Evolutionary conservation across 352 stramenopile genomes (phyloP).

Genomic region (Pythium dissotocum): DNA sequence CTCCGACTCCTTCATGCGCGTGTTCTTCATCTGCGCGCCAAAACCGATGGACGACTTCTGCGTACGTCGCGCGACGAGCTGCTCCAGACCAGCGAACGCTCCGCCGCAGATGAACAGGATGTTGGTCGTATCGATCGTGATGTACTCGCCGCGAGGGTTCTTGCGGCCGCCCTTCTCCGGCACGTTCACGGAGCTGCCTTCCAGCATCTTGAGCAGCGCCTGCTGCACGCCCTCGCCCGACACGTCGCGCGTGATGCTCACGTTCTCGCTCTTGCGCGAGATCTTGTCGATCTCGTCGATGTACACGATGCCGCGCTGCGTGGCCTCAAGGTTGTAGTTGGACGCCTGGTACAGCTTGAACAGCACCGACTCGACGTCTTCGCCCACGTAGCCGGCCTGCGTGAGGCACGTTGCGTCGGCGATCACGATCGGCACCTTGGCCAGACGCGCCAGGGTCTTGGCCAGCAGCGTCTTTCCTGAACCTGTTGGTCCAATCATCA

Average conservation of each 20-base stretch:
- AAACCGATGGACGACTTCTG: slow-evolving; percentile 97
- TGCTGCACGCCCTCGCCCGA: slow-evolving; percentile 98
- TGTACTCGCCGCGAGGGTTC: slow-evolving; percentile 95
- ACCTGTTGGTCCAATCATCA: slow-evolving; percentile 95
- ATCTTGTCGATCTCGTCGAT: slow-evolving; percentile 99
- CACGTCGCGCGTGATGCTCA: slow-evolving; percentile 96
- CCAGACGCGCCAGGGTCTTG: slow-evolving; percentile 95
- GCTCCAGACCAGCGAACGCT: slow-evolving; percentile 95
- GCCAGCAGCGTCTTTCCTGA: slow-evolving; percentile 97
- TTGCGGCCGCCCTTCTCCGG: slow-evolving; percentile 97
- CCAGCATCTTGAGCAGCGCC: slow-evolving; percentile 98
- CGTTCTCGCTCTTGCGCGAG: slow-evolving; percentile 85
- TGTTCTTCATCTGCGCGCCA: slow-evolving; percentile 92
- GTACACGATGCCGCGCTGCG: slow-evolving; percentile 97
- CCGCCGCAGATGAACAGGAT: slow-evolving; percentile 99
- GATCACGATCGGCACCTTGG: slow-evolving; percentile 98
- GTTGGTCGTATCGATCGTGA: slow-evolving; percentile 98
- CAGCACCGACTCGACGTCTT: slow-evolving; percentile 98
- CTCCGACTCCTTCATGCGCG: slow-evolving; percentile 65
- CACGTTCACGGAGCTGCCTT: slow-evolving; percentile 97
- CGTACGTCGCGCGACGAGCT: slow-evolving; percentile 93
- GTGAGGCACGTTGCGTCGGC: slow-evolving; percentile 97
- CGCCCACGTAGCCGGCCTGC: slow-evolving; percentile 97
- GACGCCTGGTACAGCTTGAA: slow-evolving; percentile 97
- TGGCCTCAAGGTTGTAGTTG: slow-evolving; percentile 95